Evolutionary conservation across 1,284 basidiomycete genomes (phyloP), one percentile per base, ranked within the genome.

Genomic region (Takashimella tepidaria): DNA sequence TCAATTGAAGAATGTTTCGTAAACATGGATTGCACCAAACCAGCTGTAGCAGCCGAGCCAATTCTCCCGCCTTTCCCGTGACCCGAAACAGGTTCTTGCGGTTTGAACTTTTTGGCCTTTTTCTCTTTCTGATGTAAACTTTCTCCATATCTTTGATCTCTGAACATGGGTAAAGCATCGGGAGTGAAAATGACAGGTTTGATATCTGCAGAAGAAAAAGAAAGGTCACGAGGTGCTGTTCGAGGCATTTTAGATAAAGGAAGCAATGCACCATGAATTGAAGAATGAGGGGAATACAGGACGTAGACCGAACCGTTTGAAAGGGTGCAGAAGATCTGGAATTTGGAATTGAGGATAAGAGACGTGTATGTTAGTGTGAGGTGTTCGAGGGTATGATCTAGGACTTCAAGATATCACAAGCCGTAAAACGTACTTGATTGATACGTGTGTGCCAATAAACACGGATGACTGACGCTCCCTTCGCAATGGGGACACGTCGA

Each of bases 371-470:
- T 37, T 8, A 37, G 16, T 37, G 31, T 37, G 31, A 37, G 8
- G 31, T 37, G 16, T 37, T 8, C 31, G 31, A 16, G 10, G 8
- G 31, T 16, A 49, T 45, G 44, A 37, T 47, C 37, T 8, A 51
- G 40, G n/a, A 22, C 26, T 37, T 51, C 41, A 26, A 22, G 42
- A 23, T 26, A 27, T 12, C 40, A 22, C 1, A 37, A 37, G 10
- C 8, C 31, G 31, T 16, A 16, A 8, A 37, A 66, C 84, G 61
- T 61, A 88, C 88, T 81, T 97, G 93, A 77, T 97, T 97, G 78
- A 97, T 96, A 74, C 89, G 89, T n/a, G 89, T 84, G 76, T 96
- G 93, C 92, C 92, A 97, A 25, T 83, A 76, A 1, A 96, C 88
- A 63, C 85, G 87, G 53, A 97, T 87, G 4, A 93, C 91, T 24